Evolutionary conservation across 306 rosid genomes (phyloP), one percentile per base, ranked within the genome.

Genomic region (Quercus robur): DNA sequence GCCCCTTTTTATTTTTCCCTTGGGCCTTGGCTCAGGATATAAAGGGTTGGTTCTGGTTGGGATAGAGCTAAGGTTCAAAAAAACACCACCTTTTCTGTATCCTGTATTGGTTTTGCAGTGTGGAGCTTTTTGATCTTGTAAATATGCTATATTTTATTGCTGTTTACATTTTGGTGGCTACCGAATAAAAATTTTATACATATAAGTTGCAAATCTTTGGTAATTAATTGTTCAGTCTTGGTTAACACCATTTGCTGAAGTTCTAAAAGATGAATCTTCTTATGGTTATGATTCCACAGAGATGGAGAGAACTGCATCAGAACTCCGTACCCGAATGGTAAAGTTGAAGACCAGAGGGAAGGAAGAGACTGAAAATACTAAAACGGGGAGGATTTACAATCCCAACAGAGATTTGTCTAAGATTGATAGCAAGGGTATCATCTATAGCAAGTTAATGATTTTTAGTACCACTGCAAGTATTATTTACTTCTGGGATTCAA

Each of bases 301-400:
- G 81, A 58, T 94, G 78, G 70, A 85, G 84, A 56, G 82, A 73
- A 81, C 88, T 15, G 94, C 90, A 56, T 81, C 91, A 26, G 91
- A 91, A 82, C 91, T 94, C 63, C 73, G 83, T 78, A 71, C 11
- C 21, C 85, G 77, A 86, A 74, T 89, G 33, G 85, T 80, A 75
- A 87, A 80, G 78, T 68, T 89, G 80, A 83, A 82, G 83, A 81
- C 80, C 19, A 73, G 76, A 72, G 77, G 44, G 80, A 71, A 61
- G 52, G 90, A 86, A 88, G 90, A 84, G 78, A 21, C 84, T 5
- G 85, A 85, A 64, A 73, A 68, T 71, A 71, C 49, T 41, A 85
- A 72, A 73, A 54, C 75, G 18, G 88, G 79, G 71, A 77, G 46
- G 72, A 73, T 87, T 63, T 80, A 81, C 81, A 79, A 69, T 56